phyloP scores from a whole-genome alignment of 345 rosid species.

The Salix dunnii region DNA sequence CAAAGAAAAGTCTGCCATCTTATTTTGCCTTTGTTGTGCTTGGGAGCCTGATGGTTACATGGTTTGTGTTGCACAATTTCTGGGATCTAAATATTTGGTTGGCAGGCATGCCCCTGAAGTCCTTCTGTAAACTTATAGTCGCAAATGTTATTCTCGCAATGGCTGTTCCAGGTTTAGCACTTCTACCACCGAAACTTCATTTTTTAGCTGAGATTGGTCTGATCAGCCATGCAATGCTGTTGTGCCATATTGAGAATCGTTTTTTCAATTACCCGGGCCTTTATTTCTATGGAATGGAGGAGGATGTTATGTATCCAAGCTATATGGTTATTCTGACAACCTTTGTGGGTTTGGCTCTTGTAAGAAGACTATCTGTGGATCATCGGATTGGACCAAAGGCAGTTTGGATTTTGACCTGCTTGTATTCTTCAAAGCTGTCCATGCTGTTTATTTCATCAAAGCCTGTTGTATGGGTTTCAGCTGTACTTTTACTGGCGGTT shows the following conservation, averaged over 20 bases:
- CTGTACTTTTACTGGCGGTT: conserved; percentile 75
- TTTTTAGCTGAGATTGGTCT: conserved; percentile 77
- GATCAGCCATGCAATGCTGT: conserved; percentile 69
- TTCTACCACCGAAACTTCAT: conserved; percentile 73
- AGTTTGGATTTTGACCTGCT: conserved; percentile 87
- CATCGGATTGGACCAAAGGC: conserved; percentile 75
- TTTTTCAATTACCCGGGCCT: conserved; percentile 85
- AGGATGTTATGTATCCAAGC: conserved; percentile 97
- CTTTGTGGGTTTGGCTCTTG: conserved; percentile 74
- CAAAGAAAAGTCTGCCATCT: conserved; percentile 82
- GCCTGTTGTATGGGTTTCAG: conserved; percentile 82
- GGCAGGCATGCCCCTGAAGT: conserved; percentile 94
- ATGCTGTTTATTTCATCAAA: conserved; percentile 85
- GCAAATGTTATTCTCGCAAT: conserved; percentile 79
- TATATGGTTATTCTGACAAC: conserved; percentile 94
- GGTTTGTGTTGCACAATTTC: conserved; percentile 92
- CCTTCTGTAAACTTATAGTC: conserved; percentile 85
- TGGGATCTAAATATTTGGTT: conserved; percentile 99
- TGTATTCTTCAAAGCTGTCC: conserved; percentile 85
- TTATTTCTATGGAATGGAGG: conserved; percentile 86
- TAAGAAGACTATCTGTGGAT: conserved; percentile 71
- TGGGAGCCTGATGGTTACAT: conserved; percentile 88
- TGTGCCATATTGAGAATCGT: conserved; percentile 82
- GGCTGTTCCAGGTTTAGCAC: conserved; percentile 89
- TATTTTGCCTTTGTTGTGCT: conserved; percentile 89